These are phyloP conservation scores for Sicyos edulis DNA, from an alignment of 306 rosid genomes.

Conservation along the genomic window DNA sequence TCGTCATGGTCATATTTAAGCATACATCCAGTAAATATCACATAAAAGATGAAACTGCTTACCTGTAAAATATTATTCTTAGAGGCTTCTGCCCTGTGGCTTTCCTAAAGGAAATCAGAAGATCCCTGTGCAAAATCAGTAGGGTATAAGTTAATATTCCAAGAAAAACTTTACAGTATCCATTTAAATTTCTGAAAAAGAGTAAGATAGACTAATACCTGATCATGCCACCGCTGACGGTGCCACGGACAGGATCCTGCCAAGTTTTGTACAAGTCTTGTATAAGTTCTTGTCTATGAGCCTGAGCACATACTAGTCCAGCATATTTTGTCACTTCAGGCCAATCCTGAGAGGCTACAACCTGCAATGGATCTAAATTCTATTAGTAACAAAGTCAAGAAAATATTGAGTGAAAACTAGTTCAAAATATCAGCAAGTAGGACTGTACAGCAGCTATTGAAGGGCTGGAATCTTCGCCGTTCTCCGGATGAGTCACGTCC, in stretches of 20 bases:
- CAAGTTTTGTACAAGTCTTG: constrained; percentile 87
- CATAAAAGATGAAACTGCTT: constrained; percentile 15
- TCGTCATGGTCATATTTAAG: not conserved
- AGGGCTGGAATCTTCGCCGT: constrained; percentile 90
- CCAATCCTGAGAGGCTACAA: constrained; percentile 96
- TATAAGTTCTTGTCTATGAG: constrained; percentile 91
- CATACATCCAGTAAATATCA: not conserved
- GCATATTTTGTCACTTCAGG: constrained; percentile 96
- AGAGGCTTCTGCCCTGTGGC: constrained; percentile 93
- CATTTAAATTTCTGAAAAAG: not conserved
- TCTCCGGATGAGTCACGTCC: constrained; percentile 91
- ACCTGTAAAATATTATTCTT: constrained; percentile 91
- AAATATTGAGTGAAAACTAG: not conserved
- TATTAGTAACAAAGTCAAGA: constrained; percentile 25
- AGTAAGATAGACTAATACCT: constrained; percentile 37
- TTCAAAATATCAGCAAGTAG: not conserved
- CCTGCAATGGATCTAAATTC: constrained; percentile 42
- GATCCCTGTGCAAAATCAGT: constrained; percentile 53
- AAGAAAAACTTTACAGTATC: not conserved
- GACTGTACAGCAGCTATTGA: constrained; percentile 79
- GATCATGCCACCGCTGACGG: constrained; percentile 88
- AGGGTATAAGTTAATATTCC: constrained; percentile 4
- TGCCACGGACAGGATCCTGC: constrained; percentile 91
- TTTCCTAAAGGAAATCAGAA: constrained; percentile 77
- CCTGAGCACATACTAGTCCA: constrained; percentile 86